Evolutionary conservation across 2,329 filamentous ascomycete genomes (phyloP).

Genomic region (Cercospora brassicicola): DNA sequence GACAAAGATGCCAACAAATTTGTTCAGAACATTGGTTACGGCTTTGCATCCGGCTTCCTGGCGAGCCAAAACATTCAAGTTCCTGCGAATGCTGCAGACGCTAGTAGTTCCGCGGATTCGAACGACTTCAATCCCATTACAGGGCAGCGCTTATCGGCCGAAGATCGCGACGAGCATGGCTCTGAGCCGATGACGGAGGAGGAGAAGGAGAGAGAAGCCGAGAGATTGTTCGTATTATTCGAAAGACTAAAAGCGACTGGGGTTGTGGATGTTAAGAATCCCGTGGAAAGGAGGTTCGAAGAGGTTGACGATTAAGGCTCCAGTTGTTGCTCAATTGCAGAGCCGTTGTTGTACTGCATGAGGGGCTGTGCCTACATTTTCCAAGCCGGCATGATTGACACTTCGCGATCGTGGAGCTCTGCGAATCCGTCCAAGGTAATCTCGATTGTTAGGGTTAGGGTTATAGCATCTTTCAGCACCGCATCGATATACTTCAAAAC

Average conservation of each 20-base stretch:
- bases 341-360: neutral
- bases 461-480: neutral
- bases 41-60: constrained; percentile 86
- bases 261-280: constrained; percentile 75
- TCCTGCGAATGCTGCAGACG: constrained; percentile 64
- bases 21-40: constrained; percentile 90
- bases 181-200: constrained; percentile 80
- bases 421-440: neutral
- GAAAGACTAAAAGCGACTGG: constrained; percentile 76
- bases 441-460: neutral
- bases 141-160: constrained; percentile 62
- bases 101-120: constrained; percentile 44
- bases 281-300: constrained; percentile 71
- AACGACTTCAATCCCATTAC: constrained; percentile 76
- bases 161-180: constrained; percentile 55
- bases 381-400: neutral
- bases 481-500: neutral
- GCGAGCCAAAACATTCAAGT: constrained; percentile 79
- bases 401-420: neutral
- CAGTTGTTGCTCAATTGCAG: neutral
- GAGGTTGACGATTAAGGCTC: constrained; percentile 51
- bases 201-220: constrained; percentile 89
- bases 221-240: constrained; percentile 85
- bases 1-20: constrained; percentile 76
- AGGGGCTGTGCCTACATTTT: neutral